Percentiles rank a stretch among this genome's conserved stretches.
phyloP scores from a whole-genome alignment of 2,329 filamentous ascomycete genomes.

The Trichoderma sp. region DNA sequence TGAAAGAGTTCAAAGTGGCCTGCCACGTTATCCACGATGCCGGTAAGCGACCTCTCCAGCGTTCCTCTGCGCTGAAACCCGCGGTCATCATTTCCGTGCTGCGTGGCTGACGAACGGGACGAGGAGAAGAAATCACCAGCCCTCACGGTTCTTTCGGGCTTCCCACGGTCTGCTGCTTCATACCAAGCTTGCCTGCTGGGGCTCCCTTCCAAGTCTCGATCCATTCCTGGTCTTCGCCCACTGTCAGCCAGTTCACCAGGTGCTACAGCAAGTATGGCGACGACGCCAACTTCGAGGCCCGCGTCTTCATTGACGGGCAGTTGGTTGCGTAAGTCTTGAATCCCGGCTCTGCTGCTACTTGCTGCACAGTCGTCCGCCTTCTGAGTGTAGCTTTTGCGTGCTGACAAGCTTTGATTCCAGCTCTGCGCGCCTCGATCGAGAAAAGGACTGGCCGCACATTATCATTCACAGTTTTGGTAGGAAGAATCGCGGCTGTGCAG shows the following conservation, averaged over 20 bases:
- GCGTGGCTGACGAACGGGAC: background rate
- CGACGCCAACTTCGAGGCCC: conserved; percentile 63
- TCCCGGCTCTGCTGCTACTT: background rate
- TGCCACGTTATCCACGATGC: conserved; percentile 68
- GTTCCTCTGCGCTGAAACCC: too few species aligned
- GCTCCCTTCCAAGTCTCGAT: conserved; percentile 71
- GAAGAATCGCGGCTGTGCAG: conserved; percentile 9
- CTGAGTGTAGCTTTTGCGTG: background rate
- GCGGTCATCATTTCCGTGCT: background rate
- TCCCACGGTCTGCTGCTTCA: conserved; percentile 72
- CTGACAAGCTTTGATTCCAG: conserved; percentile 40
- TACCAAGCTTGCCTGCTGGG: conserved; percentile 63
- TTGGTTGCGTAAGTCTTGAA: conserved; percentile 56
- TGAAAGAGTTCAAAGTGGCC: conserved; percentile 80
- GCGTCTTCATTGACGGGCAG: conserved; percentile 69
- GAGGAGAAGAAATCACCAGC: conserved; percentile 59
- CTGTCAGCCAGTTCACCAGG: conserved; percentile 59
- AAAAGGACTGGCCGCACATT: conserved; percentile 54
- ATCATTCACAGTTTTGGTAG: conserved; percentile 51
- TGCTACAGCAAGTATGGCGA: conserved; percentile 60
- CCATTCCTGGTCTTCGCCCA: conserved; percentile 70
- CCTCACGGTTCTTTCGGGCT: conserved; percentile 52
- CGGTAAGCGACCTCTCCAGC: conserved; percentile 38
- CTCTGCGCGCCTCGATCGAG: conserved; percentile 57
- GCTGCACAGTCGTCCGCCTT: too few species aligned